phyloP scores from a whole-genome alignment of 2,329 filamentous ascomycete genomes.

The Exophiala oligosperma region DNA sequence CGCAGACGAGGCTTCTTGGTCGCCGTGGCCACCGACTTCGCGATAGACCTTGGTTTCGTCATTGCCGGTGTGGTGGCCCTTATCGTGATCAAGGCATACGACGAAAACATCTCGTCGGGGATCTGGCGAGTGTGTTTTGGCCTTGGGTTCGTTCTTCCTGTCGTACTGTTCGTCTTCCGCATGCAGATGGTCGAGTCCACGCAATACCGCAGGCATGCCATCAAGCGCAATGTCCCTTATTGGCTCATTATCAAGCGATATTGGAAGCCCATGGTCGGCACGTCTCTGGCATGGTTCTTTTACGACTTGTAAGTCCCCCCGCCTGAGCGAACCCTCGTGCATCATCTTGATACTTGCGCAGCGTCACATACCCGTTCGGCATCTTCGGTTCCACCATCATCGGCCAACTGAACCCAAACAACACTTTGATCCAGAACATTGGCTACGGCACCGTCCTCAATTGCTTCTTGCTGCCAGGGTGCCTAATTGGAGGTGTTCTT shows the following conservation, averaged over 20 bases:
- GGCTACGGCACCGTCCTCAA: constrained; percentile 52
- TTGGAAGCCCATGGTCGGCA: constrained; percentile 56
- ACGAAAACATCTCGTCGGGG: constrained; percentile 64
- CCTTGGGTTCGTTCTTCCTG: constrained; percentile 73
- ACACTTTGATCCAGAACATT: constrained; percentile 43
- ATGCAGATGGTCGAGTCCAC: constrained; percentile 75
- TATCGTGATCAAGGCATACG: constrained; percentile 58
- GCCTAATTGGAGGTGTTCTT: constrained; percentile 49
- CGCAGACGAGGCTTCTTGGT: constrained; percentile 89
- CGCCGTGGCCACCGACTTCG: constrained; percentile 75
- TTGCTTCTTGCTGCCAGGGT: constrained; percentile 52
- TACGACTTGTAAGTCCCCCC: constrained; percentile 49
- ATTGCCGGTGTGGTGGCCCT: constrained; percentile 75
- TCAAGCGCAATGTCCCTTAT: constrained; percentile 59
- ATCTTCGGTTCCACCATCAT: constrained; percentile 58
- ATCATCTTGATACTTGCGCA: constrained; percentile 19
- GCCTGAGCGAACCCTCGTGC: too few species aligned
- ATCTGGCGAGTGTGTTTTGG: constrained; percentile 86
- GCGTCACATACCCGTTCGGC: constrained; percentile 47
- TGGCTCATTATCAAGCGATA: constrained; percentile 63
- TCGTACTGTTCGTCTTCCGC: constrained; percentile 69
- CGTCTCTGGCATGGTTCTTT: constrained; percentile 52
- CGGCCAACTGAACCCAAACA: constrained; percentile 40
- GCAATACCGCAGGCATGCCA: constrained; percentile 69
- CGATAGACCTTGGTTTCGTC: constrained; percentile 84